phyloP scores from a whole-genome alignment of 1,139 yeast species.

The Debaryomycetaceae sp. region DNA sequence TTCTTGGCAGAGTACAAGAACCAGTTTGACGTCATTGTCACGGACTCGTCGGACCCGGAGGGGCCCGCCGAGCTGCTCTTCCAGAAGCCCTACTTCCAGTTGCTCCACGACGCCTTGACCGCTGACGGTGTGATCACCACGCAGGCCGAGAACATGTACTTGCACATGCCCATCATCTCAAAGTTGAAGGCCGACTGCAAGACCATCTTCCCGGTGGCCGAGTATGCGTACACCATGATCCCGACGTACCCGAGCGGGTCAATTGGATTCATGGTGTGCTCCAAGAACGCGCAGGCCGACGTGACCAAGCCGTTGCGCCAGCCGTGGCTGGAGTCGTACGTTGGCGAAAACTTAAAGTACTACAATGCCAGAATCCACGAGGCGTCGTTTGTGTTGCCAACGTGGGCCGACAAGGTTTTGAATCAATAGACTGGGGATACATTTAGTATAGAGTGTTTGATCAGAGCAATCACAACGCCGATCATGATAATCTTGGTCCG shows the following conservation, averaged over 20 bases:
- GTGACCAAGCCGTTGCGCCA: conserved; percentile 60
- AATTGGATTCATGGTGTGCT: conserved; percentile 88
- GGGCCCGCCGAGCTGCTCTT: conserved; percentile 90
- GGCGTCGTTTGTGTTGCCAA: conserved; percentile 83
- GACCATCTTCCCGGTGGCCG: conserved; percentile 78
- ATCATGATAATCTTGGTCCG: too few species aligned
- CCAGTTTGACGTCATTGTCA: conserved; percentile 80
- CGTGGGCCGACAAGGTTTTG: conserved; percentile 51
- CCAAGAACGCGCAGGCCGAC: conserved; percentile 55
- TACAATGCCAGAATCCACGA: conserved; percentile 72
- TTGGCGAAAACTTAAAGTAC: conserved; percentile 57
- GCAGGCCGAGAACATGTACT: conserved; percentile 87
- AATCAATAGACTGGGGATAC: conserved; percentile 13
- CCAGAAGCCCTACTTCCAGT: conserved; percentile 76
- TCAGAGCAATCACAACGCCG: too few species aligned
- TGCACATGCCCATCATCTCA: conserved; percentile 70
- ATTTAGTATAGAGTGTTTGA: too few species aligned
- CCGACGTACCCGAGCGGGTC: conserved; percentile 95
- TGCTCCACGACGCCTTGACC: conserved; percentile 70
- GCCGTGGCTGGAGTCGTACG: conserved; percentile 51
- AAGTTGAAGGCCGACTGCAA: conserved; percentile 65
- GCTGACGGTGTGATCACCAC: conserved; percentile 84
- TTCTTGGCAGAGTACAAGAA: conserved; percentile 62
- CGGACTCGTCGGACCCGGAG: conserved; percentile 94
- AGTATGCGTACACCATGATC: conserved; percentile 77